Base-by-base conservation (phyloP, 1,284 basidiomycete genomes). In the Filobasidium uniguttulatum region DNA sequence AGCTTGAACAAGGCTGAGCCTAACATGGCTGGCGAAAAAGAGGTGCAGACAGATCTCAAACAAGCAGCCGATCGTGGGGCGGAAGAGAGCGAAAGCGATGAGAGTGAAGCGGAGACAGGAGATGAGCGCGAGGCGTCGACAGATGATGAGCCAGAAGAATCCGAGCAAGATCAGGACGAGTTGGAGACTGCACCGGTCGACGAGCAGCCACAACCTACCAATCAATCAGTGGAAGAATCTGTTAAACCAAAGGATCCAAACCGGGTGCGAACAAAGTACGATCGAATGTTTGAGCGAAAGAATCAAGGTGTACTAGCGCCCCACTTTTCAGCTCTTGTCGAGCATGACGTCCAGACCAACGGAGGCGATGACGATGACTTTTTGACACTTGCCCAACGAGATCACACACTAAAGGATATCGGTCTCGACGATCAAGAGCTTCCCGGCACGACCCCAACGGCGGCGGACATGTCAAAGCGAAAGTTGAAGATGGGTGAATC, bases 211-310 rank as follows among this genome's bases (percentile, higher is more conserved):
- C n/a, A n/a, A n/a, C n/a, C n/a, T n/a, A n/a, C n/a, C n/a, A n/a
- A n/a, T n/a, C n/a, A 6, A 3, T 22, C 35, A 30, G n/a, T 19
- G 20, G 37, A 40, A 40, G 4, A n/a, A n/a, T n/a, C 37, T 40
- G 14, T 20, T 40, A 12, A 9, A 41, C 28, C n/a, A 7, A 28
- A 37, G 31, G 45, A 50, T 33, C 38, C 40, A 14, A 51, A 58
- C 12, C 61, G 60, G 20, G 83, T 90, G 0, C 78, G 86, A 50
- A 97, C 94, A 4, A 97, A 94, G 71, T 96, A 97, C 67, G 94
- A 98, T 67, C 80, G 89, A 47, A 96, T 98, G 88, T 98, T 98
- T 63, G 85, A 86, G 62, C 81, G 93, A 52, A 91, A 87, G 69
- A 97, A 97, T 66, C 91, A 96, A 68, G 84, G 81, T 57, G 83